phyloP scores from a whole-genome alignment of 2,329 filamentous ascomycete genomes.

The Claviceps quebecensis region DNA sequence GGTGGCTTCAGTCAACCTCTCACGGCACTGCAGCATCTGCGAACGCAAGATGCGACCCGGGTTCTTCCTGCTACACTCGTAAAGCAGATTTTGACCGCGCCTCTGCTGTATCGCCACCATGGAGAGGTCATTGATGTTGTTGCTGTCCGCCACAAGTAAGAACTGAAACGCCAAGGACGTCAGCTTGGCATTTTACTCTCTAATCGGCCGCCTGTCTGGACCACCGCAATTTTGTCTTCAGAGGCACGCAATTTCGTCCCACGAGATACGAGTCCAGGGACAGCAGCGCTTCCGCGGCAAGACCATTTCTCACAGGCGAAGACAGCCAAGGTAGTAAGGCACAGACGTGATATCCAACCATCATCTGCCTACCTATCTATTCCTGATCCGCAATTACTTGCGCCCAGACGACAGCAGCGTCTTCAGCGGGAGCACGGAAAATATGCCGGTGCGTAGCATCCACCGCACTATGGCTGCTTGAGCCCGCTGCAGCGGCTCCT shows the following conservation, averaged over 20 bases:
- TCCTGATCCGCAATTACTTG: no score
- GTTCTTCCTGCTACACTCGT: not conserved
- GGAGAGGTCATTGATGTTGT: not conserved
- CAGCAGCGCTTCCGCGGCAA: not conserved
- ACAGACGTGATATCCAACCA: no score
- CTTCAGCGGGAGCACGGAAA: not conserved
- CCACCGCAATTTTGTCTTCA: no score
- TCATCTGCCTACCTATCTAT: no score
- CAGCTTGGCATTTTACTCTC: not conserved
- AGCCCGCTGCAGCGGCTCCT: not conserved
- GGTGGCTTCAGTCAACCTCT: no score
- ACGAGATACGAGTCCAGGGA: not conserved
- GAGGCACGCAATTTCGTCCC: not conserved
- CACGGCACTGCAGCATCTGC: not conserved
- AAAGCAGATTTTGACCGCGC: not conserved
- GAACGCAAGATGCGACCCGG: not conserved
- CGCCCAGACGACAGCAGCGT: not conserved
- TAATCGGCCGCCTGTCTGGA: not conserved
- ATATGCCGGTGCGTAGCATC: not conserved
- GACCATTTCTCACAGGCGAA: no score
- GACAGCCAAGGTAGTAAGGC: no score
- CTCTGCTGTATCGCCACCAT: not conserved
- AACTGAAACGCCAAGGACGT: not conserved
- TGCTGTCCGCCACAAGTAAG: not conserved
- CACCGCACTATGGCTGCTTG: not conserved